Conservation (phyloP, 2,329 filamentous ascomycete species). For the Alternaria panax region DNA sequence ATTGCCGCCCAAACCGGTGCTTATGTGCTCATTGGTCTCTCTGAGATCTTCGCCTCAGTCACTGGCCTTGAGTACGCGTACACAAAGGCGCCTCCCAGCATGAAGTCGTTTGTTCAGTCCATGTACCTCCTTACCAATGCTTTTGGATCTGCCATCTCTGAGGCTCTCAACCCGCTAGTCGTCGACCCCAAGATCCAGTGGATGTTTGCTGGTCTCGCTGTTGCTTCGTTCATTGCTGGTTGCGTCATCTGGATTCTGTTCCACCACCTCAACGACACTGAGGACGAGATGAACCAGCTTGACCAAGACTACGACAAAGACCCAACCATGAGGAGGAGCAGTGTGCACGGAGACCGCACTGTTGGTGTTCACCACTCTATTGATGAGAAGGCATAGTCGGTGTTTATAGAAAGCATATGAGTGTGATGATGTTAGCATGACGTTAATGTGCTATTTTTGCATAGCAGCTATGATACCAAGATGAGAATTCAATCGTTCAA, state of each 20-base stretch:
- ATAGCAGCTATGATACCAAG: slow-evolving; percentile 14
- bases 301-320: slow-evolving; percentile 46
- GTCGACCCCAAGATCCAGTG: slow-evolving; percentile 71
- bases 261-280: slow-evolving; percentile 48
- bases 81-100: slow-evolving; percentile 56
- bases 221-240: slow-evolving; percentile 41
- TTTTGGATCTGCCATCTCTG: slow-evolving; percentile 67
- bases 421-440: slow-evolving; percentile 7
- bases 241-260: slow-evolving; percentile 49
- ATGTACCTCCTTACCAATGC: slow-evolving; percentile 68
- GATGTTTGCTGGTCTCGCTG: slow-evolving; percentile 59
- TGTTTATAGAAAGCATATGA: neutral
- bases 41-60: slow-evolving; percentile 58
- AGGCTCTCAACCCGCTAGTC: slow-evolving; percentile 67
- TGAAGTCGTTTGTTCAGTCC: slow-evolving; percentile 60
- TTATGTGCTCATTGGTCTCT: slow-evolving; percentile 57
- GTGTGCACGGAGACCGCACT: slow-evolving; percentile 32
- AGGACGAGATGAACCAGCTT: slow-evolving; percentile 49
- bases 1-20: slow-evolving; percentile 57
- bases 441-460: slow-evolving; percentile 7
- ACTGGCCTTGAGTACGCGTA: slow-evolving; percentile 59
- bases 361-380: slow-evolving; percentile 28
- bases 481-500: slow-evolving; percentile 8
- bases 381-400: slow-evolving; percentile 22
- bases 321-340: slow-evolving; percentile 34